A percentile compares a stretch with the other conserved stretches of the same genome.
Conservation (phyloP, 257 asterid genomes). For the Vinca minor region DNA sequence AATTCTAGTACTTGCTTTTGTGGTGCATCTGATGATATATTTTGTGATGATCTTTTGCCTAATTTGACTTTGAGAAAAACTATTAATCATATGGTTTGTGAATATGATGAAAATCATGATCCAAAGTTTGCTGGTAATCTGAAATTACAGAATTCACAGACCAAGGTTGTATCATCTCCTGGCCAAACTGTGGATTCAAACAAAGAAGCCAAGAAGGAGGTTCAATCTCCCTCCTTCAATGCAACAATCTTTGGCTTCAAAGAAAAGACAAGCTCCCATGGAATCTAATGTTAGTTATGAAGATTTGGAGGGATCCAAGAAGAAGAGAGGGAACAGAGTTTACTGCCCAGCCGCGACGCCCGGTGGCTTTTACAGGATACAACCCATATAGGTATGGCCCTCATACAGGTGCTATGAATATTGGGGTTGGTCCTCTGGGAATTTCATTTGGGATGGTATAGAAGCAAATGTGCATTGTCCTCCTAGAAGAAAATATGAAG, state of each 20-base stretch:
- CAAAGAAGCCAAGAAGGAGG: constrained; percentile 3
- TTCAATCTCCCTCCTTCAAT: too few relatives aligned
- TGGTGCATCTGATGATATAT: constrained; percentile 68
- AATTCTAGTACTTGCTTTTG: constrained; percentile 53
- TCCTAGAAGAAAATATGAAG: too few relatives aligned
- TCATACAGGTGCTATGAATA: too few relatives aligned
- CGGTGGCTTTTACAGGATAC: constrained; percentile 37
- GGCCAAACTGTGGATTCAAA: constrained; percentile 57
- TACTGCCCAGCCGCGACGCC: constrained; percentile 44
- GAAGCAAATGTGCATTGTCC: too few relatives aligned
- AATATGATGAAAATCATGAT: constrained; percentile 56
- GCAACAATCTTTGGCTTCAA: too few relatives aligned
- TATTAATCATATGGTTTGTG: constrained; percentile 51
- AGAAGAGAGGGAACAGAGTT: constrained; percentile 55
- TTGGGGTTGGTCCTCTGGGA: too few relatives aligned
- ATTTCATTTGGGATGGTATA: too few relatives aligned
- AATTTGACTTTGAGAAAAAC: constrained; percentile 77
- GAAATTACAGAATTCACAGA: constrained; percentile 61
- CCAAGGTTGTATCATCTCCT: constrained; percentile 65
- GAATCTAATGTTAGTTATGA: neutral
- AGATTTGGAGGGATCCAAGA: neutral
- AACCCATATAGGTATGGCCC: constrained; percentile 17
- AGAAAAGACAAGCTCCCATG: neutral
- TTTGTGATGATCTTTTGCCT: constrained; percentile 80
- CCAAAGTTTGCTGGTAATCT: constrained; percentile 46